phyloP scores from a whole-genome alignment of 768 basidiomycete genomes.

The Hygrophoropsis aurantiaca region DNA sequence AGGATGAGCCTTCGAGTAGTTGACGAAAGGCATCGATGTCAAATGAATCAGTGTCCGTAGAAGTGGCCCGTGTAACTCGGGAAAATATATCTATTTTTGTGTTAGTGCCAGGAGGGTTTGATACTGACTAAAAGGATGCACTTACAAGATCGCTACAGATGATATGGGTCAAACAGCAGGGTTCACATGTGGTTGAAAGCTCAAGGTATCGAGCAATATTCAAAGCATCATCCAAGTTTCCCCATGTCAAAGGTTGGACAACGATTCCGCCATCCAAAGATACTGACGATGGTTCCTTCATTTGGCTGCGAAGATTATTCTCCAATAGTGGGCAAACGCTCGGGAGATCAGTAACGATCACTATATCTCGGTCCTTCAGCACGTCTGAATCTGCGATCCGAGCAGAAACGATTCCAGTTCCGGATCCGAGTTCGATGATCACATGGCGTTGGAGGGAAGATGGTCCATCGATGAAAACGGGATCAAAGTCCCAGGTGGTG shows the following conservation, averaged over 20 bases:
- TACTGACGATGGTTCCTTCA: neutral
- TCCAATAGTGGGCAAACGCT: constrained; percentile 61
- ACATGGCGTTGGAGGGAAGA: constrained; percentile 18
- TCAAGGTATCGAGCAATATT: constrained; percentile 40
- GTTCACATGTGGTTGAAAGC: constrained; percentile 7
- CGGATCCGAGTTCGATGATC: constrained; percentile 79
- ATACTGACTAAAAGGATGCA: constrained; percentile 12
- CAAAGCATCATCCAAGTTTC: constrained; percentile 44
- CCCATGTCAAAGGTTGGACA: constrained; percentile 74
- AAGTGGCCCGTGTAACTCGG: constrained; percentile 75
- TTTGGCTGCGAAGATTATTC: constrained; percentile 31
- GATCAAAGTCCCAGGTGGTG: constrained; percentile 48
- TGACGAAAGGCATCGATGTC: constrained; percentile 50
- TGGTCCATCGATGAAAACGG: constrained; percentile 39
- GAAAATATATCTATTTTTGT: constrained; percentile 73
- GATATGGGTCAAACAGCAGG: constrained; percentile 54
- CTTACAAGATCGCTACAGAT: constrained; percentile 83
- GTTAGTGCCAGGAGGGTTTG: neutral
- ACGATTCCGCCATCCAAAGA: constrained; percentile 23
- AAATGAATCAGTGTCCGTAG: constrained; percentile 73
- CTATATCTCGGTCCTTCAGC: constrained; percentile 16
- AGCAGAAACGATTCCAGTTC: constrained; percentile 63
- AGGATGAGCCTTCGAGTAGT: constrained; percentile 5
- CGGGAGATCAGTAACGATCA: constrained; percentile 72
- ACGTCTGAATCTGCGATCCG: constrained; percentile 45